Evolutionary conservation across 441 rosid species (phyloP), one percentile per base, ranked within the genome.

Genomic region (Arabidopsis hybrid): DNA sequence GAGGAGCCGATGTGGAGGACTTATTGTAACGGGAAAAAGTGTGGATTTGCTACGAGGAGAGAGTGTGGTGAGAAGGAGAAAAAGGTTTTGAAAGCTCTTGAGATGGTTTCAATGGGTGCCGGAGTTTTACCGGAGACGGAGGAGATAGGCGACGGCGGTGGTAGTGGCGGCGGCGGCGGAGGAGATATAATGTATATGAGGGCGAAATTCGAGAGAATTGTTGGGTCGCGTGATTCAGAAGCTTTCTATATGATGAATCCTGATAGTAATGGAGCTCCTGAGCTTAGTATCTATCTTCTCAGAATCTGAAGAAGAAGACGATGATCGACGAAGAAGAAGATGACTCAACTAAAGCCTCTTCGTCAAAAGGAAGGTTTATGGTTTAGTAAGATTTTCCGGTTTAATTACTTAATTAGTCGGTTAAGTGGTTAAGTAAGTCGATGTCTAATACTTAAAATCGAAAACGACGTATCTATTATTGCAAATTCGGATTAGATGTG

Each of bases 231-330:
- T 88, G 99, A 95, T 75, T 95, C 98, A 0, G 98, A 95, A 57
- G 99, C 99, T 57, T 95, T 93, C 79, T 95, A 95, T 59, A 95
- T 95, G 99, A 95, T 91, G 97, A 95, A 95, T 83, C 98, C 98
- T 60, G 99, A 95, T 51, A 85, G 95, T 74, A 90, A 91, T 77
- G 99, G 99, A 73, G 81, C 98, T 80, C 96, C 98, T 72, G 98
- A 95, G 83, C 98, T 95, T 11, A 95, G 98, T 77, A 81, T 95
- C 81, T 95, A 95, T 66, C 77, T 95, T 56, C 96, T 95, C 70
- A 90, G 99, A 86, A 85, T 87, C 79, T 92, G 26, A 21, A 0
- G 38, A 86, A 5, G 59, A 67, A 18, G 68, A 71, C 21, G 47
- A 69, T 7, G 35, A 47, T 3, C 32, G 3, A 16, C 8, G 70